Conservation (phyloP, 1,284 basidiomycete genomes). For the Pisolithus thermaeus region DNA sequence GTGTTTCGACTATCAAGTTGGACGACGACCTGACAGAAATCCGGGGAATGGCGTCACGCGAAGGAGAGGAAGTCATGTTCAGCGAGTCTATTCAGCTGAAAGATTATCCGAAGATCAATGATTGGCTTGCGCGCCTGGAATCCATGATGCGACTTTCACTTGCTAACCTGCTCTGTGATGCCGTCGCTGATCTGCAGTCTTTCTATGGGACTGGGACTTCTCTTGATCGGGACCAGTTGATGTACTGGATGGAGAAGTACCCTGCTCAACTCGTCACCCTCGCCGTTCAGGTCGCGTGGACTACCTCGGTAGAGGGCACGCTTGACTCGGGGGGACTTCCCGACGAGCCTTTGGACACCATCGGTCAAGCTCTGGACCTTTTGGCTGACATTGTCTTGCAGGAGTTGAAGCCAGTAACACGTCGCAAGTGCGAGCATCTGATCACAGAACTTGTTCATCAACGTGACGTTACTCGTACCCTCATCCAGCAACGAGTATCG, state of each 20-base stretch:
- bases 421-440: slow-evolving; percentile 96
- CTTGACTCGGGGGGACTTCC: slow-evolving; percentile 55
- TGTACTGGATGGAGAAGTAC: slow-evolving; percentile 88
- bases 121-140: slow-evolving; percentile 94
- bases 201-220: slow-evolving; percentile 71
- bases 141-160: slow-evolving; percentile 92
- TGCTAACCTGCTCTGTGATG: slow-evolving; percentile 73
- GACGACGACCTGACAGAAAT: slow-evolving; percentile 87
- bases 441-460: slow-evolving; percentile 99
- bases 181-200: slow-evolving; percentile 71
- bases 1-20: slow-evolving; percentile 86
- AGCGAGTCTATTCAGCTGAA: slow-evolving; percentile 80
- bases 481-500: slow-evolving; percentile 63
- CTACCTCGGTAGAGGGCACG: slow-evolving; percentile 73
- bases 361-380: slow-evolving; percentile 83
- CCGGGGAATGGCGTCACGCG: slow-evolving; percentile 87
- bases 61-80: slow-evolving; percentile 91
- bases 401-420: slow-evolving; percentile 83
- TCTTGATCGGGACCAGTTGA: slow-evolving; percentile 61
- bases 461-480: slow-evolving; percentile 84
- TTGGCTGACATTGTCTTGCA: slow-evolving; percentile 94
- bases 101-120: slow-evolving; percentile 96
- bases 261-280: slow-evolving; percentile 96
- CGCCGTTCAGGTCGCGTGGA: slow-evolving; percentile 94
- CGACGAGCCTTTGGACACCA: slow-evolving; percentile 67